Percentiles rank a stretch among this genome's conserved stretches.
Evolutionary conservation across 2,329 filamentous ascomycete genomes (phyloP).

Genomic region (Lasiodiplodia gonubiensis): DNA sequence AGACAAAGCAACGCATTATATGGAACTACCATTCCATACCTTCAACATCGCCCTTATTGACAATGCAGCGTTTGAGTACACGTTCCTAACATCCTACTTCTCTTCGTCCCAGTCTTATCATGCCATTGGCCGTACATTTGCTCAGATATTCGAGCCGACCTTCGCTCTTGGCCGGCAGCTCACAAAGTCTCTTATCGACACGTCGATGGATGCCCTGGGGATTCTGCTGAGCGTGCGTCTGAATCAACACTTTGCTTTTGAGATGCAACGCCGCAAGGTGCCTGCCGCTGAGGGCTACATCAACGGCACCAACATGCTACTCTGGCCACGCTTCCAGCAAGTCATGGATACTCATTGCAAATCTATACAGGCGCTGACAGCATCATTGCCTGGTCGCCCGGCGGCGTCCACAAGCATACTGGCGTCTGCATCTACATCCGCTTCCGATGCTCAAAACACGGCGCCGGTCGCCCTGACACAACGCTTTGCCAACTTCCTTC

Average conservation of each 20-base stretch:
- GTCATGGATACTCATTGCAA: constrained; percentile 94
- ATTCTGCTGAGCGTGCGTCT: constrained; percentile 89
- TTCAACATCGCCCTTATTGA: constrained; percentile 94
- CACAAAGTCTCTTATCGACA: constrained; percentile 76
- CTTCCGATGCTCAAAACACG: constrained; percentile 68
- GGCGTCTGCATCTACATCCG: constrained; percentile 51
- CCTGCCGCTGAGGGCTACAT: constrained; percentile 89
- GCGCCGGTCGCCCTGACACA: constrained; percentile 93
- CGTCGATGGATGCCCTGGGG: constrained; percentile 83
- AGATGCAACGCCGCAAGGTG: constrained; percentile 87
- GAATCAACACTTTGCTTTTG: constrained; percentile 93
- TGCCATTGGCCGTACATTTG: constrained; percentile 80
- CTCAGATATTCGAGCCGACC: constrained; percentile 86
- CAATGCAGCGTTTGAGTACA: constrained; percentile 93
- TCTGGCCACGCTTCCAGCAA: constrained; percentile 94
- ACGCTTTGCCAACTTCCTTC: constrained; percentile 90
- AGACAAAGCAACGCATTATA: constrained; percentile 81
- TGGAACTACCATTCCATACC: constrained; percentile 89
- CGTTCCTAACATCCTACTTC: constrained; percentile 91
- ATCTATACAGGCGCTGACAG: constrained; percentile 70
- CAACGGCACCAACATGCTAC: constrained; percentile 91
- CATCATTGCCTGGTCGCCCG: constrained; percentile 46
- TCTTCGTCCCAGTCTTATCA: constrained; percentile 75
- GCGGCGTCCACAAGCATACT: constrained; percentile 43
- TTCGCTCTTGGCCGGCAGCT: constrained; percentile 81